phyloP scores from a whole-genome alignment of 2,329 filamentous ascomycete genomes.

The Incumbomyces delicatus region DNA sequence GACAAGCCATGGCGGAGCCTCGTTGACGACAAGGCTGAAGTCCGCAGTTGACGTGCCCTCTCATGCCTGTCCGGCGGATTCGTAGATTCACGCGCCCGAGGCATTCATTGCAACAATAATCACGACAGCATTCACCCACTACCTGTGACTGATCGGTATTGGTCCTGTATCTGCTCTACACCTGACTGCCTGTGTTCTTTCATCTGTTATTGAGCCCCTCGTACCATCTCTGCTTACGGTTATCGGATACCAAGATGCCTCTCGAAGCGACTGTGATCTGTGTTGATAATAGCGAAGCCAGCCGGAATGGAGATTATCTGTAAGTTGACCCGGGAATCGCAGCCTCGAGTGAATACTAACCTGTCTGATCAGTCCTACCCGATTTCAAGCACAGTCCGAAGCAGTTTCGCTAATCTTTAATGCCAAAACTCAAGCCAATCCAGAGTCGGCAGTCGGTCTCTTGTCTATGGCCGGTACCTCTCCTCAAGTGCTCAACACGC shows the following conservation, averaged over 20 bases:
- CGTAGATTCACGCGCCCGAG: too few species aligned
- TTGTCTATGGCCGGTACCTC: conserved; percentile 99
- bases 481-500: conserved; percentile 92
- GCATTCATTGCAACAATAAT: too few species aligned
- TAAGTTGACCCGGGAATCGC: conserved; percentile 25
- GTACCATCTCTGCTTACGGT: not conserved
- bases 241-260: conserved; percentile 62
- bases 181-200: too few species aligned
- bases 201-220: too few species aligned
- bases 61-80: conserved; percentile 4
- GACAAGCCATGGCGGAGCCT: not conserved
- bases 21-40: not conserved
- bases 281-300: conserved; percentile 98
- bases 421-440: conserved; percentile 87
- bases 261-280: conserved; percentile 98
- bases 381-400: conserved; percentile 93
- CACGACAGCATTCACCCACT: too few species aligned
- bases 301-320: conserved; percentile 87
- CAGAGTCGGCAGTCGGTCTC: conserved; percentile 90
- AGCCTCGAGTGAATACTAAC: conserved; percentile 2
- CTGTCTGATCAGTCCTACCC: conserved; percentile 57
- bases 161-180: too few species aligned
- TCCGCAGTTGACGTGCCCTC: conserved; percentile 4
- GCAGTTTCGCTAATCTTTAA: conserved; percentile 93
- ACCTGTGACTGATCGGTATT: too few species aligned